These are phyloP conservation scores for Phlebiopsis gigantea DNA, from an alignment of 768 basidiomycete genomes.

Conservation along the genomic window DNA sequence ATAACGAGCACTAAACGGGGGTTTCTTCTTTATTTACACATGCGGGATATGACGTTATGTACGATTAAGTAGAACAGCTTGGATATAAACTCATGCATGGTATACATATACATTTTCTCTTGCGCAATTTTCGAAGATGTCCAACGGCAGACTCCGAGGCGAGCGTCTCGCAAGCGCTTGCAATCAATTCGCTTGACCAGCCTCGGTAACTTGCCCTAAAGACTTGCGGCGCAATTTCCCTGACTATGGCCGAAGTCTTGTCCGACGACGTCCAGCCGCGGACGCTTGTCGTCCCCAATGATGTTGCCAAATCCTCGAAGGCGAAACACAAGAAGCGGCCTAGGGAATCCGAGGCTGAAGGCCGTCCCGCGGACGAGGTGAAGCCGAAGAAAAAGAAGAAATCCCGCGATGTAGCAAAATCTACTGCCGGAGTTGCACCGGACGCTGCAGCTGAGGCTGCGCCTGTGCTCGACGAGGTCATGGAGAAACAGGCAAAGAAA, in stretches of 20 bases:
- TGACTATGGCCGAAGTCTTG: conserved; percentile 20
- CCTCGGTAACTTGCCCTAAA: conserved; percentile 15
- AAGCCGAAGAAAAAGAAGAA: conserved; percentile 31
- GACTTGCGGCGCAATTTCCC: conserved; percentile 1
- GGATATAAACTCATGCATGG: neutral
- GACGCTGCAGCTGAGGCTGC: conserved; percentile 20
- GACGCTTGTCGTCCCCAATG: conserved; percentile 42
- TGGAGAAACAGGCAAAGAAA: conserved; percentile 27
- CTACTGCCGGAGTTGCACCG: conserved; percentile 1
- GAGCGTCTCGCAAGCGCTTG: neutral
- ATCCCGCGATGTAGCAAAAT: conserved; percentile 10
- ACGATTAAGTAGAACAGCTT: neutral
- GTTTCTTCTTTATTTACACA: neutral
- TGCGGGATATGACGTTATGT: neutral
- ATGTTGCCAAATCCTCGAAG: conserved; percentile 25
- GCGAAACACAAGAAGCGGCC: conserved; percentile 29
- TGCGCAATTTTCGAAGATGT: neutral
- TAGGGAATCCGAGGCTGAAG: conserved; percentile 18
- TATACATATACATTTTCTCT: neutral
- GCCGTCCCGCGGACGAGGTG: conserved; percentile 10
- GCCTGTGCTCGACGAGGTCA: conserved; percentile 20
- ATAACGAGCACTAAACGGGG: conserved; percentile 12
- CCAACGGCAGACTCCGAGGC: neutral
- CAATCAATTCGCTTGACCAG: conserved; percentile 1
- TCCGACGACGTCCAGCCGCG: conserved; percentile 44